phyloP scores from a whole-genome alignment of 306 rosid genomes.

The Ormosia semicastrata region DNA sequence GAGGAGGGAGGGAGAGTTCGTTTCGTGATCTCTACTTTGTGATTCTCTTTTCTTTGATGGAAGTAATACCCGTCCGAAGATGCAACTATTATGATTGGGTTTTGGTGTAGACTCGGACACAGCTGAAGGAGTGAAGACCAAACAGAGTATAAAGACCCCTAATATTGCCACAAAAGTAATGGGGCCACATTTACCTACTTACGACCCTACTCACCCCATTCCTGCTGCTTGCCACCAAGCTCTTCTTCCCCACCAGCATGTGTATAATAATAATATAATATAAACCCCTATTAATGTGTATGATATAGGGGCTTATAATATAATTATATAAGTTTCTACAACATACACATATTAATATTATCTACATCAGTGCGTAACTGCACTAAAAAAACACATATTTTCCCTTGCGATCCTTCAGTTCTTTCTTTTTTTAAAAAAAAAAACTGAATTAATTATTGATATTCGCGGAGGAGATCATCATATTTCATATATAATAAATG shows the following conservation, averaged over 20 bases:
- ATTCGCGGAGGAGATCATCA: background rate
- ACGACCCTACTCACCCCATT: slow-evolving; percentile 34
- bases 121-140: slow-evolving; percentile 11
- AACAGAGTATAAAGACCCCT: background rate
- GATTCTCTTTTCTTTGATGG: slow-evolving; percentile 24
- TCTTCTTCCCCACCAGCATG: slow-evolving; percentile 1
- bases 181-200: slow-evolving; percentile 39
- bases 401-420: background rate
- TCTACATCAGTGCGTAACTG: background rate
- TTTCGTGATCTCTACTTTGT: slow-evolving; percentile 22
- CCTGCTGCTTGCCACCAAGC: background rate
- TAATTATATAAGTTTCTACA: background rate
- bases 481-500: background rate
- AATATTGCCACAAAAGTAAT: slow-evolving; percentile 29
- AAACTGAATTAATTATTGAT: background rate
- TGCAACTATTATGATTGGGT: slow-evolving; percentile 38
- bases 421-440: background rate
- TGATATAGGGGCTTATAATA: background rate
- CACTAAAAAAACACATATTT: background rate
- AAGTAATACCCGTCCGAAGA: slow-evolving; percentile 32
- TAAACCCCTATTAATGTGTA: background rate
- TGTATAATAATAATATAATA: background rate
- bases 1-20: background rate
- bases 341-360: background rate
- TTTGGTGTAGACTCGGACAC: slow-evolving; percentile 5